Evolutionary conservation across 768 basidiomycete genomes (phyloP).

Genomic region (Russula brevipes): DNA sequence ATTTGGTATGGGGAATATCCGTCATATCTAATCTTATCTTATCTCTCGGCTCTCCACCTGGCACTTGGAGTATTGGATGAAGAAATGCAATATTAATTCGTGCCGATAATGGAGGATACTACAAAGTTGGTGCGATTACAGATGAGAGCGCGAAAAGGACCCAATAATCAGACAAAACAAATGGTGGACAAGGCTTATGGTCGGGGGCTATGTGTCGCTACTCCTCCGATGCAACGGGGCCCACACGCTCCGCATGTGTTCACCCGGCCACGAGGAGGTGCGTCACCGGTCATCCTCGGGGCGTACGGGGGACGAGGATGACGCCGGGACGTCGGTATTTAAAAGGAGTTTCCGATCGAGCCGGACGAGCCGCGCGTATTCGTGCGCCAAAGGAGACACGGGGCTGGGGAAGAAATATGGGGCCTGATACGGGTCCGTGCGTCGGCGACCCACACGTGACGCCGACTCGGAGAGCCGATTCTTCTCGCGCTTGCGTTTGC

Average conservation of each 20-base stretch:
- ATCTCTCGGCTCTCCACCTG: too few species aligned
- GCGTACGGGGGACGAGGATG: neutral
- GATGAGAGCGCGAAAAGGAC: neutral
- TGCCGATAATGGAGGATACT: too few species aligned
- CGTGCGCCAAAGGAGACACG: constrained; percentile 33
- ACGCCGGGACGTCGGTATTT: neutral
- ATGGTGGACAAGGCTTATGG: too few species aligned
- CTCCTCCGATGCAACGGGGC: neutral
- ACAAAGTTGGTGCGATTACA: too few species aligned
- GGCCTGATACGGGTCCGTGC: constrained; percentile 59
- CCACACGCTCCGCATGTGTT: neutral
- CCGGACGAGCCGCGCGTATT: constrained; percentile 28
- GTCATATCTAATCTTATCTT: too few species aligned
- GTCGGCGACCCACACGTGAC: constrained; percentile 23
- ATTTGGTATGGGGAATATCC: too few species aligned
- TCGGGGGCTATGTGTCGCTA: neutral
- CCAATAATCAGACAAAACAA: neutral
- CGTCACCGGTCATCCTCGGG: neutral
- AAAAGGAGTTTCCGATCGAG: constrained; percentile 6
- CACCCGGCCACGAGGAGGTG: neutral
- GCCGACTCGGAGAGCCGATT: neutral
- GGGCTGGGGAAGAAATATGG: constrained; percentile 59
- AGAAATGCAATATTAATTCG: too few species aligned
- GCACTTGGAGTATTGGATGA: too few species aligned
- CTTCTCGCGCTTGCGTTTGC: neutral